phyloP scores from a whole-genome alignment of 305 asterid species.

The Fraxinus platypoda region DNA sequence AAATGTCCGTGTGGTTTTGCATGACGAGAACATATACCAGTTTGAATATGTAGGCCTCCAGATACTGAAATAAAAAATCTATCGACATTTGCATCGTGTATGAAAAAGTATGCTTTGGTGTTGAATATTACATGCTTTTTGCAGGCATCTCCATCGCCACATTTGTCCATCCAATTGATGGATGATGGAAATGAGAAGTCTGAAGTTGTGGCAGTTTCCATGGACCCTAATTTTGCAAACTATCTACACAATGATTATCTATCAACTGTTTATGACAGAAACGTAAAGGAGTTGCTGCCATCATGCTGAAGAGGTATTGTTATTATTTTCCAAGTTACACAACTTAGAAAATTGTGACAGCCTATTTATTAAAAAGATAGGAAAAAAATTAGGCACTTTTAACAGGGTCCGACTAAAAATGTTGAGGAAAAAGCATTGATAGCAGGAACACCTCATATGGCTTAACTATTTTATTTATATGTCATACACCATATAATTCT shows the following conservation, averaged over 20 bases:
- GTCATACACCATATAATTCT: background rate
- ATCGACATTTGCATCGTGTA: background rate
- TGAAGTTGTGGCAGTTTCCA: conserved; percentile 83
- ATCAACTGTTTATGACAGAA: conserved; percentile 51
- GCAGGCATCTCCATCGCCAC: conserved; percentile 63
- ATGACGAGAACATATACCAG: conserved; percentile 44
- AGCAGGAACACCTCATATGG: background rate
- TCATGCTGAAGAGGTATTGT: conserved; percentile 70
- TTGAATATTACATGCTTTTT: conserved; percentile 37
- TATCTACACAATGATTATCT: conserved; percentile 80
- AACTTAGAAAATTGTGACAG: background rate
- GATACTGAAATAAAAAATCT: conserved; percentile 3
- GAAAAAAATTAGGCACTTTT: background rate
- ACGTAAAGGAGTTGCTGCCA: conserved; percentile 55
- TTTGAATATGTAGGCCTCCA: conserved; percentile 62
- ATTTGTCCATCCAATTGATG: conserved; percentile 82
- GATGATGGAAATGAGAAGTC: conserved; percentile 88
- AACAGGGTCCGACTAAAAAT: background rate
- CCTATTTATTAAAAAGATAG: background rate
- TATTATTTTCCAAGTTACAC: conserved; percentile 9
- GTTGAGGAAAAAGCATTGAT: background rate
- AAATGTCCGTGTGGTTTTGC: conserved; percentile 37
- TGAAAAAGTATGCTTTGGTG: conserved; percentile 22
- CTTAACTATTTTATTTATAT: no score
- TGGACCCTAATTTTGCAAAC: conserved; percentile 79